Conservation (phyloP, 179 eudicot genomes). For the Spinacia oleracea region DNA sequence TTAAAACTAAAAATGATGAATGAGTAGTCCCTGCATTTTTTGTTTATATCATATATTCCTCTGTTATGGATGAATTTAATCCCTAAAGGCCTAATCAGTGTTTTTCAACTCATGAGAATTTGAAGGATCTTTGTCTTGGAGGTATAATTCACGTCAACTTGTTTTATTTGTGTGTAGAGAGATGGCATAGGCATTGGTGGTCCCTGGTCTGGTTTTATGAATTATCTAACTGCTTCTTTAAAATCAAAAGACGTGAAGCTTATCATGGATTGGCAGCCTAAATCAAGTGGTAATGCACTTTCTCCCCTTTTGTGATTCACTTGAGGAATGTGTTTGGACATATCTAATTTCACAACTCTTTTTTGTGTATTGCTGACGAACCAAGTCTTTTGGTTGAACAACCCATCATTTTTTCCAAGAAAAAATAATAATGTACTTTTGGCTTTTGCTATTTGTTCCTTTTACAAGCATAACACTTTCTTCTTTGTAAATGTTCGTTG, state of each 20-base stretch:
- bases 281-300: constrained; percentile 44
- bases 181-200: constrained; percentile 77
- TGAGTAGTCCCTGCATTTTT: background rate
- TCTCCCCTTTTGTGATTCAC: background rate
- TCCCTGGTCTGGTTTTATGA: constrained; percentile 71
- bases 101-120: constrained; percentile 41
- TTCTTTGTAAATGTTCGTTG: background rate
- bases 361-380: background rate
- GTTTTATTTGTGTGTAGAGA: constrained; percentile 44
- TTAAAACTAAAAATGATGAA: background rate
- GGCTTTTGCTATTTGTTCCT: background rate
- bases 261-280: constrained; percentile 53
- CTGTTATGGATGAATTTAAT: background rate
- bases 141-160: no score
- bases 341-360: background rate
- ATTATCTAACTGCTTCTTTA: constrained; percentile 57
- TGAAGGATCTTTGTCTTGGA: constrained; percentile 64
- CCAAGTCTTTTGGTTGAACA: background rate
- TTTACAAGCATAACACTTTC: background rate
- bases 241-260: constrained; percentile 70
- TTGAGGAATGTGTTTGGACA: background rate
- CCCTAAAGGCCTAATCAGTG: constrained; percentile 3
- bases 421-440: background rate
- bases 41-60: background rate
- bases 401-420: background rate